Percentiles rank a stretch among this genome's conserved stretches.
phyloP scores from a whole-genome alignment of 2,329 filamentous ascomycete species.

The Ampelomyces quisqualis region DNA sequence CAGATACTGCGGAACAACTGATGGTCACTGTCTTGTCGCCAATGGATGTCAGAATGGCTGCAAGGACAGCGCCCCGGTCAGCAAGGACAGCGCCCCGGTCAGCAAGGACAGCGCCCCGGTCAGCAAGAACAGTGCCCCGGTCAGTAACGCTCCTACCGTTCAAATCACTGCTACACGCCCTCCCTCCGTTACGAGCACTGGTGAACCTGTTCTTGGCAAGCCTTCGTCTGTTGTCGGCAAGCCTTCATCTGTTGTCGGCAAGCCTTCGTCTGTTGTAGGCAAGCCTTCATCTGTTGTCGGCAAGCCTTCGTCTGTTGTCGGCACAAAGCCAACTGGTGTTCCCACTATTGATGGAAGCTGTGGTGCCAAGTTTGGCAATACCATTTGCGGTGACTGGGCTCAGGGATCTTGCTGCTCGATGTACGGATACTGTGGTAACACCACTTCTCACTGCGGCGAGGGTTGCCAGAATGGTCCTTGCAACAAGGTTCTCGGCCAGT shows the following conservation, averaged over 20 bases:
- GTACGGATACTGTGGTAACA: slow-evolving; percentile 58
- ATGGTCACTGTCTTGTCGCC: slow-evolving; percentile 36
- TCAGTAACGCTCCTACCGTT: too few relatives aligned
- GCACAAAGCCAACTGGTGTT: slow-evolving; percentile 26
- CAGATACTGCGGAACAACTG: slow-evolving; percentile 45
- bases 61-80: slow-evolving; percentile 20
- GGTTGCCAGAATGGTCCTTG: slow-evolving; percentile 59
- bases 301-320: slow-evolving; percentile 24
- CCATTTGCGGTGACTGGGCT: slow-evolving; percentile 55
- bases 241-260: slow-evolving; percentile 26
- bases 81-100: slow-evolving; percentile 9
- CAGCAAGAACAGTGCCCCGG: slow-evolving; percentile 14
- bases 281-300: slow-evolving; percentile 43
- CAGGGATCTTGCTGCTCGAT: slow-evolving; percentile 58
- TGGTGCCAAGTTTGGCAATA: slow-evolving; percentile 52
- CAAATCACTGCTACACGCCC: too few relatives aligned
- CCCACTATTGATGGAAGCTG: slow-evolving; percentile 57
- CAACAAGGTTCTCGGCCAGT: slow-evolving; percentile 40
- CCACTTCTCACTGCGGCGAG: slow-evolving; percentile 55
- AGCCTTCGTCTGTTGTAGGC: slow-evolving; percentile 36
- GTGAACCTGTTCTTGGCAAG: slow-evolving; percentile 43
- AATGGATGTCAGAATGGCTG: slow-evolving; percentile 47
- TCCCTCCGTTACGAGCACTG: slow-evolving; percentile 36
- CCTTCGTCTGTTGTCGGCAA: slow-evolving; percentile 20
- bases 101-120: slow-evolving; percentile 15